These are phyloP conservation scores for Populus alba DNA, from an alignment of 345 rosid species.

Conservation along the genomic window DNA sequence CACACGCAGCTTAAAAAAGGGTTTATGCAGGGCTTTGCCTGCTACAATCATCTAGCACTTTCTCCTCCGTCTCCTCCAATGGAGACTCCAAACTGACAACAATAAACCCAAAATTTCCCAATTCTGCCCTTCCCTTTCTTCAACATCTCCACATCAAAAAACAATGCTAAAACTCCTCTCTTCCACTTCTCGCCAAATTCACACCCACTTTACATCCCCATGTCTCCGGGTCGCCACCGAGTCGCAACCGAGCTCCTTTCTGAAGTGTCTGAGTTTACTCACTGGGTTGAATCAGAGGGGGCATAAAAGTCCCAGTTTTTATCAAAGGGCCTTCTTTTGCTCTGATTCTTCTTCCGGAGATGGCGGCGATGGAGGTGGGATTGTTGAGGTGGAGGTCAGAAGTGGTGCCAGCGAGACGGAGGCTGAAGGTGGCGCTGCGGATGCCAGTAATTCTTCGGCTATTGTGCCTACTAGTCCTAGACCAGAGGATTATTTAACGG, in stretches of 20 bases:
- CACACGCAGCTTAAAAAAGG: not conserved
- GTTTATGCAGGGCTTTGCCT: constrained; percentile 37
- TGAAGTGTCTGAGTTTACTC: constrained; percentile 20
- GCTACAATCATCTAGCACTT: not conserved
- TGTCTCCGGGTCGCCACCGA: constrained; percentile 17
- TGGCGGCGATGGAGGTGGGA: constrained; percentile 24
- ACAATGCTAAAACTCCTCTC: constrained; percentile 31
- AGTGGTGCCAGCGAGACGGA: constrained; percentile 37
- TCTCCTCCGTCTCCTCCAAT: constrained; percentile 9
- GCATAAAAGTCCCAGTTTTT: constrained; percentile 21
- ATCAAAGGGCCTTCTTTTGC: constrained; percentile 66
- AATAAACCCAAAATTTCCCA: not conserved
- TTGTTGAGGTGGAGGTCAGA: constrained; percentile 47
- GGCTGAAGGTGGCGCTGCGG: constrained; percentile 33
- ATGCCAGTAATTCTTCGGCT: constrained; percentile 67
- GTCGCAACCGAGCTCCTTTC: constrained; percentile 1
- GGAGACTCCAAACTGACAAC: not conserved
- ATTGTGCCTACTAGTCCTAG: constrained; percentile 73
- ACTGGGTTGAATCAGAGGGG: constrained; percentile 9
- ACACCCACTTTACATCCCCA: constrained; percentile 21
- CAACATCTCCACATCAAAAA: not conserved
- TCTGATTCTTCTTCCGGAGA: constrained; percentile 49
- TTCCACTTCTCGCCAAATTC: constrained; percentile 24
- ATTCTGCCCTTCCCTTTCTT: not conserved
- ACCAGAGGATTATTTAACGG: constrained; percentile 91